Percentiles rank a stretch among this genome's conserved stretches.
Conservation (phyloP, 106 monocot genomes). For the Iris macrosiphon region DNA sequence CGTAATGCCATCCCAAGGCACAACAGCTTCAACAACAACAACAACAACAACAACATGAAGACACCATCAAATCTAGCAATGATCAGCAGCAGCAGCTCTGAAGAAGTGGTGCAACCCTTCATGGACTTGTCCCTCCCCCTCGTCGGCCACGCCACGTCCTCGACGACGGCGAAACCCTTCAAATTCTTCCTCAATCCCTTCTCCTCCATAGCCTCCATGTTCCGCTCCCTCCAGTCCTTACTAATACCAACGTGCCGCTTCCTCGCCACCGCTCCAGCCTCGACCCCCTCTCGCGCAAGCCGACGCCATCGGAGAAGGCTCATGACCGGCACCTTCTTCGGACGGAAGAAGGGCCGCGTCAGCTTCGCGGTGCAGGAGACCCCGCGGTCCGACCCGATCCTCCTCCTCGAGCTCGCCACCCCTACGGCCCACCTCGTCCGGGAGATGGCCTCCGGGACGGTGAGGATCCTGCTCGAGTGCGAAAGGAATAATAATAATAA, state of each 20-base stretch:
- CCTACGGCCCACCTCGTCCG: slow-evolving; percentile 31
- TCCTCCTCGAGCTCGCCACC: slow-evolving; percentile 43
- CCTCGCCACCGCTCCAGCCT: background rate
- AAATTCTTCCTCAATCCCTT: slow-evolving; percentile 7
- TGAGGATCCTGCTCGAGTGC: slow-evolving; percentile 55
- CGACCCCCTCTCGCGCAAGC: background rate
- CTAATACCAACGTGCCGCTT: slow-evolving; percentile 10
- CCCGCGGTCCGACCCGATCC: slow-evolving; percentile 19
- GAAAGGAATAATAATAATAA: background rate
- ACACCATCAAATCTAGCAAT: too few relatives aligned
- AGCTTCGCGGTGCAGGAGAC: slow-evolving; percentile 43
- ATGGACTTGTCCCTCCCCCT: too few relatives aligned
- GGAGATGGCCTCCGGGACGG: slow-evolving; percentile 61
- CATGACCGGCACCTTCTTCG: slow-evolving; percentile 54
- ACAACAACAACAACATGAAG: too few relatives aligned
- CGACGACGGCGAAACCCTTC: background rate
- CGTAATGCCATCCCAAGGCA: too few relatives aligned
- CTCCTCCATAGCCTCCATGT: slow-evolving; percentile 1
- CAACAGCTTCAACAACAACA: too few relatives aligned
- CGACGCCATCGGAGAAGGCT: background rate
- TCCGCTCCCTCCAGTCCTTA: slow-evolving; percentile 23
- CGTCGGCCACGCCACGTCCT: too few relatives aligned
- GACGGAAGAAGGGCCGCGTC: slow-evolving; percentile 31
- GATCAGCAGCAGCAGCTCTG: too few relatives aligned
- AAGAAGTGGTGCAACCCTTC: too few relatives aligned